phyloP scores from a whole-genome alignment of 2,329 filamentous ascomycete genomes.

The Trichoderma lentiforme region DNA sequence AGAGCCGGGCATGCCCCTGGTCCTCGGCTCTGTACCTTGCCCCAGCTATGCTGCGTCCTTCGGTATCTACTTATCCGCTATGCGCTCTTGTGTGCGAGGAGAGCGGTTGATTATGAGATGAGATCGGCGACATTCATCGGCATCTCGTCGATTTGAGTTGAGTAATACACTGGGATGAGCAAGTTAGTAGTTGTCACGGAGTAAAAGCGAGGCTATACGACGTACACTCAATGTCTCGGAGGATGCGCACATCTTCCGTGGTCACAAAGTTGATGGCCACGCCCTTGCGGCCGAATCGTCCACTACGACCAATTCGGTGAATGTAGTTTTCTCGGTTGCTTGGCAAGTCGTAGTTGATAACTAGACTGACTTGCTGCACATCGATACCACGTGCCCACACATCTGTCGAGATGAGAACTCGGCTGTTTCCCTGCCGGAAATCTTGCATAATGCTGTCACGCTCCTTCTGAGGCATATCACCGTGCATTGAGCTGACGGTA shows the following conservation, averaged over 20 bases:
- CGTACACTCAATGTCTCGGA: slow-evolving; percentile 92
- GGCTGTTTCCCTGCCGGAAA: slow-evolving; percentile 92
- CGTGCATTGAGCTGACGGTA: slow-evolving; percentile 97
- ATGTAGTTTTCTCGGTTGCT: slow-evolving; percentile 99
- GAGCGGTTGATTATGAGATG: slow-evolving; percentile 41
- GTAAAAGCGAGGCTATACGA: slow-evolving; percentile 23
- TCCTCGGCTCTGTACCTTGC: slow-evolving; percentile 1
- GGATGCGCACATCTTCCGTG: slow-evolving; percentile 93
- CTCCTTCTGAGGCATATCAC: slow-evolving; percentile 98
- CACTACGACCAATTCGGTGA: slow-evolving; percentile 93
- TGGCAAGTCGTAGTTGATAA: slow-evolving; percentile 98
- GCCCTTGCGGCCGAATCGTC: slow-evolving; percentile 94
- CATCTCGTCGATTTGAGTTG: slow-evolving; percentile 97
- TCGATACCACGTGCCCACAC: slow-evolving; percentile 98
- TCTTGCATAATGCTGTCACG: slow-evolving; percentile 99
- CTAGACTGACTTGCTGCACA: slow-evolving; percentile 94
- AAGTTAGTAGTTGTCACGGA: background rate
- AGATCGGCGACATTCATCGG: slow-evolving; percentile 84
- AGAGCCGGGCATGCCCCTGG: slow-evolving; percentile 9
- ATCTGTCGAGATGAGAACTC: slow-evolving; percentile 95
- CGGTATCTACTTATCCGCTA: background rate
- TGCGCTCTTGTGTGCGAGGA: background rate
- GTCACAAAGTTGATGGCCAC: slow-evolving; percentile 99
- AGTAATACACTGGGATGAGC: slow-evolving; percentile 71
- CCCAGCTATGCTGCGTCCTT: background rate